Percentiles rank a stretch among this genome's conserved stretches.
These are phyloP conservation scores for Fragaria ananassa DNA, from an alignment of 306 rosid species.

Conservation along the genomic window DNA sequence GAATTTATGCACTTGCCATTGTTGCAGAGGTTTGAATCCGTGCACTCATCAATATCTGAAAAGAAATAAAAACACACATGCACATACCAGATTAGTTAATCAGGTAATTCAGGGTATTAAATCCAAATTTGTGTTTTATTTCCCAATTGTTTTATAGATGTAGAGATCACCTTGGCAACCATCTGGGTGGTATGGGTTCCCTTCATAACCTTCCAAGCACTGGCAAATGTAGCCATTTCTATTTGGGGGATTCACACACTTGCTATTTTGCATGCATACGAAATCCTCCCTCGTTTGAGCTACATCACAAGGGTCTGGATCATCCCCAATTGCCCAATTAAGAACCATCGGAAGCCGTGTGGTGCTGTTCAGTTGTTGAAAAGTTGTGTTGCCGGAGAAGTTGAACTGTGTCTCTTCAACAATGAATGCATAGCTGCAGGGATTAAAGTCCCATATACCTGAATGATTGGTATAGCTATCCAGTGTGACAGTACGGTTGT, in stretches of 20 bases:
- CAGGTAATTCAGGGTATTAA: neutral
- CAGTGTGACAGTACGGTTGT: neutral
- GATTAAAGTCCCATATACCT: neutral
- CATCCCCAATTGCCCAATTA: constrained; percentile 3
- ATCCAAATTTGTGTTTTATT: too few relatives aligned
- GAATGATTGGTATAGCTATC: neutral
- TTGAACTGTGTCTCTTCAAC: neutral
- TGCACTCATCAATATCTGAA: constrained; percentile 40
- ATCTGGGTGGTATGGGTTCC: neutral
- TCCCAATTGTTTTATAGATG: neutral
- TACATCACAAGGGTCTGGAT: neutral
- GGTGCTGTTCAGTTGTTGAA: neutral
- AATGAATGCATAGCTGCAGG: constrained; percentile 14
- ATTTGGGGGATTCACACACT: neutral
- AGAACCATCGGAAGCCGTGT: neutral
- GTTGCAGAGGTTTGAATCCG: neutral
- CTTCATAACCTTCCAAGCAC: neutral
- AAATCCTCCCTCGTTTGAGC: neutral
- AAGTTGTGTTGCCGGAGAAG: neutral
- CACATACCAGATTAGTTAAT: neutral
- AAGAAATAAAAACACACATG: neutral
- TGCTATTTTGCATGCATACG: neutral
- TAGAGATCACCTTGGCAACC: constrained; percentile 6
- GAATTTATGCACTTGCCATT: neutral
- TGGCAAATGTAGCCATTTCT: neutral